These are phyloP conservation scores for Solanum chmielewskii DNA, from an alignment of 257 asterid species.

Conservation along the genomic window DNA sequence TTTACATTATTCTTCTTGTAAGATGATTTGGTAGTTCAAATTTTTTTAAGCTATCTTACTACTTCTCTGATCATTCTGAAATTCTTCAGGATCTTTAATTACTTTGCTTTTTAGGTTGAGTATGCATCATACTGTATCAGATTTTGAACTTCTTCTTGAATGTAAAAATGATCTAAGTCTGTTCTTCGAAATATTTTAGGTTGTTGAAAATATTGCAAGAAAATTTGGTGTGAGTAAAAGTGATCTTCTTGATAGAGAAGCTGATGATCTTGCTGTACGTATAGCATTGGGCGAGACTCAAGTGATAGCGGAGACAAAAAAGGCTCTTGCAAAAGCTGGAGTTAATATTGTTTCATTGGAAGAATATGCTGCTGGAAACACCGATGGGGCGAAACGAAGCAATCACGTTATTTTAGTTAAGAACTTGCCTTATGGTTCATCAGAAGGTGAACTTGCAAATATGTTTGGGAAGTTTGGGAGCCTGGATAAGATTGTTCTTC, in stretches of 20 bases:
- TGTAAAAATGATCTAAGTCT: constrained; percentile 3
- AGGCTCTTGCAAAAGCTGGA: constrained; percentile 75
- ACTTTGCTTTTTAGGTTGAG: not conserved
- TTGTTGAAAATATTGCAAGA: constrained; percentile 81
- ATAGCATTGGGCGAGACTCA: constrained; percentile 92
- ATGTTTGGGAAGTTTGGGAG: constrained; percentile 87
- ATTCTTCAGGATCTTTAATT: not conserved
- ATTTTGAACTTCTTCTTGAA: constrained; percentile 1
- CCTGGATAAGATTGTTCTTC: constrained; percentile 75
- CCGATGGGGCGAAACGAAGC: constrained; percentile 77
- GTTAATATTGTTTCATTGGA: constrained; percentile 68
- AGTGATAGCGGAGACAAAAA: constrained; percentile 87
- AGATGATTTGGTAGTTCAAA: not conserved
- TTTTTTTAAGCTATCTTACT: not conserved
- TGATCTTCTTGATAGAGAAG: constrained; percentile 77
- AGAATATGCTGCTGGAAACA: constrained; percentile 69
- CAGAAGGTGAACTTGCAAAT: constrained; percentile 63
- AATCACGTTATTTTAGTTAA: constrained; percentile 81
- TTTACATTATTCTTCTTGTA: not conserved
- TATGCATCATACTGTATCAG: not conserved
- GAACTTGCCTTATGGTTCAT: constrained; percentile 84
- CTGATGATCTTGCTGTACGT: constrained; percentile 71
- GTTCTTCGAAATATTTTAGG: constrained; percentile 16
- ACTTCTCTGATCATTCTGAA: not conserved
- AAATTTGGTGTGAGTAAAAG: constrained; percentile 82